These are phyloP conservation scores for Hyphopichia homilentoma DNA, from an alignment of 805 yeast genomes.

Conservation along the genomic window DNA sequence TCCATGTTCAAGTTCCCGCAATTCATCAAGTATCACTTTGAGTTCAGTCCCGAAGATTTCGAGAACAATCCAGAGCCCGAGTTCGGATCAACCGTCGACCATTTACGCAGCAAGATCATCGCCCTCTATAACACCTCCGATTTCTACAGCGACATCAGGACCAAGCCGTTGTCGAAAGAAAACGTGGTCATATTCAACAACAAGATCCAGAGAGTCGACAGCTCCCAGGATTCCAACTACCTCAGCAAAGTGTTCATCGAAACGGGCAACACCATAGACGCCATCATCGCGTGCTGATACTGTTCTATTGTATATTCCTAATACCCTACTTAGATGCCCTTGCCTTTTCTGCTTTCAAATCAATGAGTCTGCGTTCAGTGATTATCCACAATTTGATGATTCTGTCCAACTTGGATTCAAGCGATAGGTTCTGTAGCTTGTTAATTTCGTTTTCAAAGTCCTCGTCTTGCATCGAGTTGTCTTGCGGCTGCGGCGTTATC, in stretches of 20 bases:
- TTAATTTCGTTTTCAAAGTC: conserved; percentile 18
- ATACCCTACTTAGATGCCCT: neutral
- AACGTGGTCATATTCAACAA: conserved; percentile 30
- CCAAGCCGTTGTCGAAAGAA: conserved; percentile 6
- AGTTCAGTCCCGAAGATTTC: conserved; percentile 80
- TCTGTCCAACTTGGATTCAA: conserved; percentile 46
- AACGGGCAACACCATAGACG: conserved; percentile 40
- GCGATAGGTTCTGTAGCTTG: conserved; percentile 17
- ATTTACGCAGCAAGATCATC: conserved; percentile 56
- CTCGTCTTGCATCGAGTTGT: conserved; percentile 12
- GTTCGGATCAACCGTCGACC: conserved; percentile 63
- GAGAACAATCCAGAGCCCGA: conserved; percentile 57
- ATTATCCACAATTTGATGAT: conserved; percentile 61
- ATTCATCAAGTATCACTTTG: conserved; percentile 58
- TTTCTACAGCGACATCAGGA: conserved; percentile 13
- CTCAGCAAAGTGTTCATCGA: conserved; percentile 36
- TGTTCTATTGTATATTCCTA: neutral
- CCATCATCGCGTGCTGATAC: conserved; percentile 11
- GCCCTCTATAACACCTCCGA: conserved; percentile 47
- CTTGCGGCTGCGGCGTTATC: neutral
- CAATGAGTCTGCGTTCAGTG: conserved; percentile 52
- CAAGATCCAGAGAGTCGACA: conserved; percentile 18
- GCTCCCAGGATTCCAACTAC: conserved; percentile 21
- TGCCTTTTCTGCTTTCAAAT: conserved; percentile 13
- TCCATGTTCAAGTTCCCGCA: conserved; percentile 16